These are phyloP conservation scores for Metschnikowia koreensis DNA, from an alignment of 805 yeast species.

Conservation along the genomic window DNA sequence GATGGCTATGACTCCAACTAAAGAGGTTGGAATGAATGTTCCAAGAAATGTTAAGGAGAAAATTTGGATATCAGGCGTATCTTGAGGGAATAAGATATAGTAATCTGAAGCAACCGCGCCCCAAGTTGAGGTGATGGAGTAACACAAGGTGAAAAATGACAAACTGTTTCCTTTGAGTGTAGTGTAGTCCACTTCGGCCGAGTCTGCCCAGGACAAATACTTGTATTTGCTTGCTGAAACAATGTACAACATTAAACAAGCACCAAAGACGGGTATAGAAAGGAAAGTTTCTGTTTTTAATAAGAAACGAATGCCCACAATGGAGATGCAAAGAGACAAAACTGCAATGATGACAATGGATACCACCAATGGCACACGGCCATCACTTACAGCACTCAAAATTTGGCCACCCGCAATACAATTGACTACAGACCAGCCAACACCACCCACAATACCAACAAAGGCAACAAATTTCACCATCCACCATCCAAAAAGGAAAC, in stretches of 20 bases:
- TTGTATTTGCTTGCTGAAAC: slow-evolving; percentile 50
- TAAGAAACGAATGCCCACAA: slow-evolving; percentile 75
- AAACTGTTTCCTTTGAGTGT: slow-evolving; percentile 67
- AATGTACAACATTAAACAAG: slow-evolving; percentile 67
- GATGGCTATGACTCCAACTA: slow-evolving; percentile 73
- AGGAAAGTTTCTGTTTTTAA: slow-evolving; percentile 65
- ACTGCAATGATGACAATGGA: slow-evolving; percentile 73
- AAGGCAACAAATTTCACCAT: slow-evolving; percentile 73
- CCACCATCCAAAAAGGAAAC: slow-evolving; percentile 84
- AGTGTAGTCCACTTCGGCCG: slow-evolving; percentile 12
- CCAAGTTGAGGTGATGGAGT: slow-evolving; percentile 86
- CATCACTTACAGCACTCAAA: slow-evolving; percentile 61
- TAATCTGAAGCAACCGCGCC: slow-evolving; percentile 85
- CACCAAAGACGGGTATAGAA: slow-evolving; percentile 65
- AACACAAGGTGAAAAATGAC: slow-evolving; percentile 68
- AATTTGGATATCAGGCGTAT: slow-evolving; percentile 52
- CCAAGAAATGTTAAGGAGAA: slow-evolving; percentile 65
- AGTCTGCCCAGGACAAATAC: slow-evolving; percentile 26
- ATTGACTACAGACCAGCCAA: slow-evolving; percentile 96
- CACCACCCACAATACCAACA: slow-evolving; percentile 67
- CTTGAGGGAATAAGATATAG: slow-evolving; percentile 76
- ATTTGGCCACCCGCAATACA: slow-evolving; percentile 88
- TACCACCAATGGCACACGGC: slow-evolving; percentile 63
- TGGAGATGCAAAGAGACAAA: slow-evolving; percentile 62
- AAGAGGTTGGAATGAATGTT: slow-evolving; percentile 65